Base-by-base conservation (phyloP, 306 rosid species). In the Quercus mongolica region DNA sequence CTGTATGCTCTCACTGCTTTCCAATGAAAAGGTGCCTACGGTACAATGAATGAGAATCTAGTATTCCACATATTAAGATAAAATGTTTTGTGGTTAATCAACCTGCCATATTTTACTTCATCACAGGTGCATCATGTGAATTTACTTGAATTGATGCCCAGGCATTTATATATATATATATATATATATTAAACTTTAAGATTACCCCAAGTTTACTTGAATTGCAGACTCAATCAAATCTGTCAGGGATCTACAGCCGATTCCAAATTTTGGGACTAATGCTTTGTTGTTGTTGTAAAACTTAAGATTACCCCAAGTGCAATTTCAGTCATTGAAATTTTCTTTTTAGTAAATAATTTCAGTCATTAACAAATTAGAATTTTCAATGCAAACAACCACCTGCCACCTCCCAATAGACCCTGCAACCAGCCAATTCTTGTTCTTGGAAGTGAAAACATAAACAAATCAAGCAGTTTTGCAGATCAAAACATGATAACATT, bases 1-100 rank as follows among this genome's bases (percentile, higher is more conserved):
- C 78, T 85, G 91, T 35, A 90, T 78, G 75, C 94, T 92, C 85
- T 94, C 98, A 78, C 98, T 94, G 96, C 83, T 74, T 85, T 82
- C 85, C 91, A 84, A 74, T 71, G 67, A 80, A 85, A 80, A 80
- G 83, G 59, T 82, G 83, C 86, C 81, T 75, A 87, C 71, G 78
- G 74, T 74, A 85, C 23, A 71, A 75, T 78, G 62, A 69, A 86
- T 86, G 80, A 91, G 88, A 88, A 86, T 89, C 85, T 67, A 83
- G 79, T 67, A 76, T 64, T 79, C 78, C 69, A 82, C 76, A 78
- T 13, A 56, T 74, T 20, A 11, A 55, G 56, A 3, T 31, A 4
- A 6, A 8, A 67, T 18, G 12, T 68, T 68, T 33, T 33, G 52
- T 19, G 26, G 20, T 5, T 19, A 68, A 68, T 35, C 51, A 68